These are phyloP conservation scores for Globisporangium apiculatum DNA, from an alignment of 352 stramenopile genomes.

Conservation along the genomic window DNA sequence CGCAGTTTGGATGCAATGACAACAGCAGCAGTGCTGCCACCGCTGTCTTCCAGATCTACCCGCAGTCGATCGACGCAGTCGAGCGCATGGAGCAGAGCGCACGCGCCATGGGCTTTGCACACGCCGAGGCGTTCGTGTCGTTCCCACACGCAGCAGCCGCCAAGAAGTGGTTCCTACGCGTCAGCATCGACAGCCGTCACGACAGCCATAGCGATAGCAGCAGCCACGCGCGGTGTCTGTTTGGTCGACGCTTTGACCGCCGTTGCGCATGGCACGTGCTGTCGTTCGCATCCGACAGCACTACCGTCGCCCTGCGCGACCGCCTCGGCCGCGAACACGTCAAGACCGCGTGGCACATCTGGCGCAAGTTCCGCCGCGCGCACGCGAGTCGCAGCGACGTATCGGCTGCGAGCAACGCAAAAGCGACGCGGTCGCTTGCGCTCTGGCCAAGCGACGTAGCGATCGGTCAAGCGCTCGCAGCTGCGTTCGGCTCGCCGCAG, in stretches of 20 bases:
- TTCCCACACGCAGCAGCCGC: constrained; percentile 61
- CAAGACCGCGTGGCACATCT: constrained; percentile 63
- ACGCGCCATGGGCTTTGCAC: constrained; percentile 31
- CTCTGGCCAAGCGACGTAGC: constrained; percentile 58
- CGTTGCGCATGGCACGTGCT: constrained; percentile 59
- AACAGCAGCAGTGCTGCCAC: neutral
- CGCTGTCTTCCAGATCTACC: constrained; percentile 74
- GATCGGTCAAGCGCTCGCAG: constrained; percentile 41
- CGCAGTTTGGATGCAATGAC: constrained; percentile 13
- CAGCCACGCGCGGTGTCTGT: constrained; percentile 26
- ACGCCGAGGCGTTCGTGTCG: constrained; percentile 52
- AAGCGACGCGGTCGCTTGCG: constrained; percentile 48
- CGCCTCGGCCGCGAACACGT: constrained; percentile 57
- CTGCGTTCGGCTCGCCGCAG: constrained; percentile 19
- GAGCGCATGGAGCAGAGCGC: constrained; percentile 52
- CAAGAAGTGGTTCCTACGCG: constrained; percentile 74
- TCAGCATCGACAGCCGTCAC: constrained; percentile 4
- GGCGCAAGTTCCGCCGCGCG: constrained; percentile 51
- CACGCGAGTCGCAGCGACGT: constrained; percentile 4
- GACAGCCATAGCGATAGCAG: constrained; percentile 1
- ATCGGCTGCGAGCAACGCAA: constrained; percentile 19
- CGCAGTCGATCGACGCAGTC: constrained; percentile 38
- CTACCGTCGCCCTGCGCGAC: constrained; percentile 19
- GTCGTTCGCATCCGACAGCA: neutral
- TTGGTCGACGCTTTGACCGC: constrained; percentile 48